These are phyloP conservation scores for Stephania yunnanensis DNA, from an alignment of 164 flowering plant genomes.

Conservation along the genomic window DNA sequence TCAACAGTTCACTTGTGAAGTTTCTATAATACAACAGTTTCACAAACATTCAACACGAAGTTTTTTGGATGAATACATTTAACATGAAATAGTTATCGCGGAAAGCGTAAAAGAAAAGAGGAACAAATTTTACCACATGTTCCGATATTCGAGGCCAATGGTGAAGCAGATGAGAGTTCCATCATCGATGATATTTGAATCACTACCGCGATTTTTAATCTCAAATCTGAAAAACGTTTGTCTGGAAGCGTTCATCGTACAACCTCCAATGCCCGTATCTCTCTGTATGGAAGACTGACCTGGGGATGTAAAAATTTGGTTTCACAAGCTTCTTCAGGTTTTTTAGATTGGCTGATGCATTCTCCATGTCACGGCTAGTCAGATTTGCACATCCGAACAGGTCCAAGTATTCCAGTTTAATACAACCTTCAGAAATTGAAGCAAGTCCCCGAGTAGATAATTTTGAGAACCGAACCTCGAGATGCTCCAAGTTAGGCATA, in stretches of 20 bases:
- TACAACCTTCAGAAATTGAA: conserved; percentile 53
- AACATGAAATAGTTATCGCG: background rate
- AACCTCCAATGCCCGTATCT: conserved; percentile 87
- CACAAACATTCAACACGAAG: background rate
- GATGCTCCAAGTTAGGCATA: conserved; percentile 65
- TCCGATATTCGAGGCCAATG: background rate
- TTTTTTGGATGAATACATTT: background rate
- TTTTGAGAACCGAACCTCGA: conserved; percentile 74
- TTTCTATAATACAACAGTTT: background rate
- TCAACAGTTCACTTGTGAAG: background rate
- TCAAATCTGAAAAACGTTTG: conserved; percentile 65
- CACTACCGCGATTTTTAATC: background rate
- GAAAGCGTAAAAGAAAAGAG: background rate
- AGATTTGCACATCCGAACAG: conserved; percentile 73
- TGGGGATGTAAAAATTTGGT: conserved; percentile 72
- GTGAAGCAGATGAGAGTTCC: background rate
- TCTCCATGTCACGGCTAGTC: conserved; percentile 58
- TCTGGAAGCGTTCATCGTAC: conserved; percentile 88
- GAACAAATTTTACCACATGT: background rate
- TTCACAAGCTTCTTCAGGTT: conserved; percentile 51
- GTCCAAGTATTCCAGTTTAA: conserved; percentile 55
- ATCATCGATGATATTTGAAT: background rate
- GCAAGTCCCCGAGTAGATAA: conserved; percentile 57
- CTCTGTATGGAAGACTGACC: conserved; percentile 61
- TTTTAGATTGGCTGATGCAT: conserved; percentile 44